phyloP scores from a whole-genome alignment of 1,139 yeast species.

The Sugiyamaella neomexicana region DNA sequence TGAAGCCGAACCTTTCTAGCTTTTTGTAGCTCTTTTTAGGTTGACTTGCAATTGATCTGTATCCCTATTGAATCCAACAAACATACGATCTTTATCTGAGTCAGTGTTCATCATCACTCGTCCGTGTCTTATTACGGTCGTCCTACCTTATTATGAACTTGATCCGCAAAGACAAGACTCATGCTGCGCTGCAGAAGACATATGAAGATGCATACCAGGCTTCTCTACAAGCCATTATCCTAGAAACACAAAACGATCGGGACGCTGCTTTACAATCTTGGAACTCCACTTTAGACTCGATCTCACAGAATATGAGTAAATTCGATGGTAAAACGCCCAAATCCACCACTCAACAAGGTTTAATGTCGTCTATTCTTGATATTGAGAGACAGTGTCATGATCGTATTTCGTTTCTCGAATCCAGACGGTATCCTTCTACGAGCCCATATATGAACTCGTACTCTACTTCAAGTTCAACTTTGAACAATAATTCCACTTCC shows the following conservation, averaged over 20 bases:
- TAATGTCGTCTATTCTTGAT: slow-evolving; percentile 40
- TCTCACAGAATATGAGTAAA: slow-evolving; percentile 34
- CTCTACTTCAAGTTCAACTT: slow-evolving; percentile 15
- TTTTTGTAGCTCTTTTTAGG: too few relatives aligned
- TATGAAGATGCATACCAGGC: slow-evolving; percentile 43
- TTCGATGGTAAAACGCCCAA: slow-evolving; percentile 37
- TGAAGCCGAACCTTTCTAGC: too few relatives aligned
- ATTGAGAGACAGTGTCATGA: slow-evolving; percentile 43
- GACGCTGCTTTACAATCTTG: slow-evolving; percentile 38
- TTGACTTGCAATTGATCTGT: too few relatives aligned
- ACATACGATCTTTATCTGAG: too few relatives aligned
- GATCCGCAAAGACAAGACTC: slow-evolving; percentile 22
- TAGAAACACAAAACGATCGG: slow-evolving; percentile 39
- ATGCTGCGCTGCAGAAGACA: slow-evolving; percentile 36
- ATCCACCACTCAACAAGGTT: slow-evolving; percentile 36
- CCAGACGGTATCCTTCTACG: slow-evolving; percentile 28
- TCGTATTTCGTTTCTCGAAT: slow-evolving; percentile 37
- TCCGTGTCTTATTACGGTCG: not conserved
- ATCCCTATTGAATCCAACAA: too few relatives aligned
- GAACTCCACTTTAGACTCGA: slow-evolving; percentile 36
- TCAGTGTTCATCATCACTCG: too few relatives aligned
- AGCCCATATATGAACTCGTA: slow-evolving; percentile 23
- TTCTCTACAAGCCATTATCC: slow-evolving; percentile 40
- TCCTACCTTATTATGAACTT: slow-evolving; percentile 23
- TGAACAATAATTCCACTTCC: slow-evolving; percentile 11